Evolutionary conservation across 371 early-diverging fungal genomes (phyloP), one percentile per base, ranked within the genome.

Genomic region (Phascolomyces articulosus): DNA sequence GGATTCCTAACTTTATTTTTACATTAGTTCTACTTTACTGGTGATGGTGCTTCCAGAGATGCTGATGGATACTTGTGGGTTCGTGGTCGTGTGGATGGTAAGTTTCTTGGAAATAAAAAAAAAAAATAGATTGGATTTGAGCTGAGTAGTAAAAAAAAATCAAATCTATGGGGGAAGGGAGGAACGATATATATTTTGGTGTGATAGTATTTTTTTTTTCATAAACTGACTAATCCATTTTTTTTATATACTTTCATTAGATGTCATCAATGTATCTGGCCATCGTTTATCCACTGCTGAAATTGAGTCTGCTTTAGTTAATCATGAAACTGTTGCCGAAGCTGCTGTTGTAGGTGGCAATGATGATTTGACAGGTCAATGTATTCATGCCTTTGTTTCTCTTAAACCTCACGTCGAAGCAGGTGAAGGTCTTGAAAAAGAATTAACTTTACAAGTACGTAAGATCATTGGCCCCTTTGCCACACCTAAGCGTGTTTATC

Each of bases 181-280:
- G n/a, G n/a, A n/a, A n/a, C n/a, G n/a, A 34, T 34, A 34, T 34
- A 34, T 34, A 34, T 34, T n/a, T n/a, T n/a, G n/a, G n/a, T n/a
- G n/a, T n/a, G n/a, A n/a, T n/a, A n/a, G n/a, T n/a, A n/a, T n/a
- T n/a, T 34, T 34, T 34, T 31, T 34, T 34, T 34, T n/a, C n/a
- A n/a, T n/a, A n/a, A n/a, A n/a, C 34, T 34, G 2, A 34, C 11
- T 0, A 9, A 9, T 34, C 11, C 3, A 13, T 2, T 18, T n/a
- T 34, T 24, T 51, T 18, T n/a, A 13, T n/a, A 7, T 13, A 13
- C 44, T 44, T n/a, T 62, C 18, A 23, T 26, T 71, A 54, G 76
- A 99, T 77, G 98, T 98, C 34, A 95, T 98, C 79, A 99, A 99
- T 81, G 97, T 99, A n/a, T 91, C 96, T 15, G 99, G 99, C 4